Conservation (phyloP, 179 eudicot species). For the Spergularia azorica region DNA sequence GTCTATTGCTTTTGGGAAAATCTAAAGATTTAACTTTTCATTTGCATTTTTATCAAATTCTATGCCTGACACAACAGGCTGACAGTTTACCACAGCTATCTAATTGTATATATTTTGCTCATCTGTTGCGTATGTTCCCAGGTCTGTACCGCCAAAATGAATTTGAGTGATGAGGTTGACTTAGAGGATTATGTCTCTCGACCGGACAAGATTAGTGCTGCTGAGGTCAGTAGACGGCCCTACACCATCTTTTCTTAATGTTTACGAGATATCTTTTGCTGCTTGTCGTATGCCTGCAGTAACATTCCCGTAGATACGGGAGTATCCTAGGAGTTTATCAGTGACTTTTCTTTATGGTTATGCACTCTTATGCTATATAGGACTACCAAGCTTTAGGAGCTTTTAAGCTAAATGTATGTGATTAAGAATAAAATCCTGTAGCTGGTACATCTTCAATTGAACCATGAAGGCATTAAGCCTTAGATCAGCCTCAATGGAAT, state of each 20-base stretch:
- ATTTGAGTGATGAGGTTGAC: slow-evolving; percentile 90
- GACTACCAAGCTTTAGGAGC: too few species aligned
- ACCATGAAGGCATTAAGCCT: background rate
- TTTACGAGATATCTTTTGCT: background rate
- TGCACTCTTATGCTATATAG: too few species aligned
- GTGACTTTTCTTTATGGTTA: too few species aligned
- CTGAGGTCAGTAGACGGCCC: slow-evolving; percentile 59
- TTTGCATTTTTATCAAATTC: background rate
- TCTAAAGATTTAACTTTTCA: background rate
- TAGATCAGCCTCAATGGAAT: background rate
- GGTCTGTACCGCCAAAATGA: slow-evolving; percentile 96
- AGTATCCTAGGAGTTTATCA: too few species aligned
- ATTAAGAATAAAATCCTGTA: too few species aligned
- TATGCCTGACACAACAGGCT: background rate
- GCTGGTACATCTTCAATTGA: background rate
- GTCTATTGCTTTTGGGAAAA: background rate
- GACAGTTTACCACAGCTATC: background rate
- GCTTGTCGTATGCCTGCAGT: background rate
- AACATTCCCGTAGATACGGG: background rate
- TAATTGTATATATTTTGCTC: background rate
- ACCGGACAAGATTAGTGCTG: slow-evolving; percentile 96
- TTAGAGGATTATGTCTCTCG: slow-evolving; percentile 94
- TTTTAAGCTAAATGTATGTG: too few species aligned
- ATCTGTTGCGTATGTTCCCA: slow-evolving; percentile 24
- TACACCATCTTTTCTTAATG: background rate